Evolutionary conservation across 371 early-diverging fungal genomes (phyloP), one percentile per base, ranked within the genome.

Genomic region (Saksenaea vasiformis): DNA sequence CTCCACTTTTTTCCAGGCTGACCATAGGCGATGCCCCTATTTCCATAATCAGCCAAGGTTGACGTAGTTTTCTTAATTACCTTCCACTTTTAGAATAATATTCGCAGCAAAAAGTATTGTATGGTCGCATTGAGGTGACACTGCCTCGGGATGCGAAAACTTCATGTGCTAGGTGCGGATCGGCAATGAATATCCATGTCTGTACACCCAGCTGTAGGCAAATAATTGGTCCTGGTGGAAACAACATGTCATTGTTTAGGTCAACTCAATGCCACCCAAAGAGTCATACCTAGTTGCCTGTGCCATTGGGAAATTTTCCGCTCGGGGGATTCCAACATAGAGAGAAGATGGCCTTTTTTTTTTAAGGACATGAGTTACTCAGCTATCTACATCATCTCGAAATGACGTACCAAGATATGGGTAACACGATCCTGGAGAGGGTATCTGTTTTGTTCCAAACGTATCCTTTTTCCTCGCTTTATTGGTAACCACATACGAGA

Each of bases 81-180:
- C 65, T 61, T 64, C 65, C 67, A 13, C 43, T 51, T 38, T 35
- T 38, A 39, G 57, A 68, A 60, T 71, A 71, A 10, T 62, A 62
- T n/a, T 65, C 58, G 13, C 54, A 26, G 8, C 28, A 28, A n/a
- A 62, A 69, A 15, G 57, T 58, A 41, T 60, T 53, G 4, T 54
- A 13, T n/a, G 58, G 19, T n/a, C 64, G 22, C 22, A 38, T 26
- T 14, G 64, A 64, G 11, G 64, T 64, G 31, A 28, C 19, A 34
- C 47, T 57, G 15, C 64, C 64, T 24, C 47, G n/a, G 8, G 39
- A 44, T 10, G 17, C 19, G 24, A 66, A 66, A 9, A 66, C 24
- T 5, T 66, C 66, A 22, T 66, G 66, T 8, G 66, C 66, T 19
- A 66, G 28, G 15, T 35, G n/a, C 22, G 66, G 66, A n/a, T 66